Base-by-base conservation (phyloP, 2,329 filamentous ascomycete species). In the Claviceps sp. region DNA sequence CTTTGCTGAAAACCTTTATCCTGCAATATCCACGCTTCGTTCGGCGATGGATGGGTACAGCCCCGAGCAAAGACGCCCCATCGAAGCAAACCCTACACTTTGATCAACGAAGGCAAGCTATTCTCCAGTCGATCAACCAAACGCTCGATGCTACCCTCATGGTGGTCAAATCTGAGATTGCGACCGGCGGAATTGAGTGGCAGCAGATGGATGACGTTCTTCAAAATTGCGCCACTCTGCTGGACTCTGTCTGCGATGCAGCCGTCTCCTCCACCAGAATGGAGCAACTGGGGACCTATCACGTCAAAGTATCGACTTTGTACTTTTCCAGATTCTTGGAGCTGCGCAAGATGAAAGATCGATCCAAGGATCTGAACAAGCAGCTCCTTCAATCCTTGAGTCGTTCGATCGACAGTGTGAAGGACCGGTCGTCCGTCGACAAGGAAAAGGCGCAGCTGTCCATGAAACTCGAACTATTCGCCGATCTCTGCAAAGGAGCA, bases 231-330 rank as follows among this genome's bases (percentile, higher is more conserved):
- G 60, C 75, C 7, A 65, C 67, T 6, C 67, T 85, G 14, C 64
- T 84, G 10, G 75, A 80, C 38, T 70, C 73, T 49, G 68, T 82
- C 45, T 72, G 73, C 5, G 68, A 75, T 47, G 61, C 65, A 4
- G 57, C 60, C 4, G 53, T 63, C 13, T 65, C 67, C 1, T 46
- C 57, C 8, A 51, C 60, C 17, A 64, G 60, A 47, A 48, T 58
- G 1, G 68, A 68, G 30, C 63, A 68, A 49, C 58, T 70, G 13
- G 60, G 57, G n/a, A 70, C 69, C 2, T 80, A 81, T 57, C 72
- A 78, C 52, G 75, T 84, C 55, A 86, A 82, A 59, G 77, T 88
- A 26, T 88, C 85, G 0, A 83, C 85, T 58, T 72, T 86, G 3
- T 87, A 87, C 62, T 88, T 83, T 62, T 71, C 80, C n/a, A 72